Evolutionary conservation across 2,329 filamentous ascomycete genomes (phyloP).

Genomic region (Fusarium irregulare): DNA sequence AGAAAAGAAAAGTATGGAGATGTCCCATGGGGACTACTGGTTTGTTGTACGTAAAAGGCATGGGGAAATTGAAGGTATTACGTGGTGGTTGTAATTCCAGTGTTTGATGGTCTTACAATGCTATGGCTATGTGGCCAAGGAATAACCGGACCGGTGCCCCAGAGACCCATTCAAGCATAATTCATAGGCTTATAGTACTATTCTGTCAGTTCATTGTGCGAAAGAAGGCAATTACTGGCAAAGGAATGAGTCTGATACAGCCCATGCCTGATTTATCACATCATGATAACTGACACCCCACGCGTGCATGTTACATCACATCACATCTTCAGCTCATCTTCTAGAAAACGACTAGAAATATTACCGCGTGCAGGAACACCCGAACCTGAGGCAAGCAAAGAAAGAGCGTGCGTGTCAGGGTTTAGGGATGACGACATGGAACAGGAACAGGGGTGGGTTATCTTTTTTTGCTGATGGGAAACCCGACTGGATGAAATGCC

Average conservation of each 20-base stretch:
- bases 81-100: constrained; percentile 2
- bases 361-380: not conserved
- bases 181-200: not conserved
- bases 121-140: constrained; percentile 9
- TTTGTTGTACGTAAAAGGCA: constrained; percentile 43
- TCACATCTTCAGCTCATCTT: constrained; percentile 15
- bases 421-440: constrained; percentile 29
- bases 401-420: constrained; percentile 11
- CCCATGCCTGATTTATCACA: constrained; percentile 7
- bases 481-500: constrained; percentile 5
- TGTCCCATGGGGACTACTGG: constrained; percentile 41
- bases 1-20: constrained; percentile 12
- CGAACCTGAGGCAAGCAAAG: constrained; percentile 11
- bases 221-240: constrained; percentile 14
- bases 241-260: constrained; percentile 26
- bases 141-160: constrained; percentile 4
- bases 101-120: not conserved
- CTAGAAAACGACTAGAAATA: constrained; percentile 44
- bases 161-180: constrained; percentile 4
- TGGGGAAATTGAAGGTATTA: constrained; percentile 8
- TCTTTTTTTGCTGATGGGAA: constrained; percentile 2
- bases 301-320: not conserved
- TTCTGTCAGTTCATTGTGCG: too few relatives aligned
- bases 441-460: constrained; percentile 23
- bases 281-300: constrained; percentile 6